Evolutionary conservation across 2,329 filamentous ascomycete species (phyloP), one percentile per base, ranked within the genome.

Genomic region (Colletotrichum euphorbiae): DNA sequence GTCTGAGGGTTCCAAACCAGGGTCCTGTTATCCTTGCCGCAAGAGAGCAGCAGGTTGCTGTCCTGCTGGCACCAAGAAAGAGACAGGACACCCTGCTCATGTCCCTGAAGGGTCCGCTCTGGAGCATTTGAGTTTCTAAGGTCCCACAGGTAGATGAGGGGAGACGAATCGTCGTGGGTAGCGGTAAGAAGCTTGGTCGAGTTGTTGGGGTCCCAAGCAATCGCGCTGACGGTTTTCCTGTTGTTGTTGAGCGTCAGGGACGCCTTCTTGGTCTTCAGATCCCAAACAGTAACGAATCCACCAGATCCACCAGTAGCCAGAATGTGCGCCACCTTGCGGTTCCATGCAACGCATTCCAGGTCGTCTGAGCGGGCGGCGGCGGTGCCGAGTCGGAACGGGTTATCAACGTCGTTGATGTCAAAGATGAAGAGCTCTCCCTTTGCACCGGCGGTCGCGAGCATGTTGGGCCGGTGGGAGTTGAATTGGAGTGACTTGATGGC

Each of bases 201-300:
- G 81, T 93, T 95, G 75, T 96, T 93, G 1, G 96, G 97, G 75
- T 99, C 96, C 96, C 96, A 99, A 12, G 94, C 94, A 74, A 99
- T 93, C 68, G 97, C 91, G 80, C 94, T 98, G 75, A 98, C 94
- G 61, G 94, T 87, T 82, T 98, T 99, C 71, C 96, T 90, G 76
- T 93, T 96, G 77, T 97, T 96, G 84, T 98, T 99, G 72, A 99
- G 85, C 40, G 94, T 98, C 80, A 99, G 83, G 63, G 94, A 98
- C 74, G 97, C 94, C 82, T 97, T 98, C 87, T 97, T 98, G 12
- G 93, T 94, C 84, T 97, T 98, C 72, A 98, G 87, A 81, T 99
- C 96, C 96, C 96, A 99, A 17, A 99, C 95, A 2, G 96, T 98
- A 40, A 98, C 94, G 75, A 98, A 97, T 4, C 96, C 96, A 56